Base-by-base conservation (phyloP, 2,329 filamentous ascomycete genomes). In the Exophiala lecanii-corni region DNA sequence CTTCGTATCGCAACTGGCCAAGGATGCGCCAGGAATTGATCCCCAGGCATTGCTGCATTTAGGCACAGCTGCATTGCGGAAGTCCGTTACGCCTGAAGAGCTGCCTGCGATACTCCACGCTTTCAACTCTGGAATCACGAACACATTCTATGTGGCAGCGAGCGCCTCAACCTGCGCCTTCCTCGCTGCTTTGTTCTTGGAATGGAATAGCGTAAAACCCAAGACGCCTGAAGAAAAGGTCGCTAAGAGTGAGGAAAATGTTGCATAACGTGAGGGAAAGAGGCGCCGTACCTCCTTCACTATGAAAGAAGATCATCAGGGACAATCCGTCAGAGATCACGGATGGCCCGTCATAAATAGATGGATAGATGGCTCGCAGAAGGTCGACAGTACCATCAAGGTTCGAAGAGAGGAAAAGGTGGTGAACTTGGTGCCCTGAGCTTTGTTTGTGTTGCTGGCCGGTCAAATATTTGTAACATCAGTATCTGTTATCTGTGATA, bases 271-370 rank as follows among this genome's bases (percentile, higher is more conserved):
- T 28, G 25, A 28, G 25, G n/a, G 25, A 28, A 28, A 28, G 25
- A n/a, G 25, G 25, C 25, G 25, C 7, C 25, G 25, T 28, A 28
- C 25, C 25, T 28, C 25, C n/a, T 28, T 28, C n/a, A 28, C 25
- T 28, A 28, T 28, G n/a, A 28, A 28, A 28, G 25, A 28, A 28
- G 25, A 28, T 28, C 25, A 28, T 28, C 25, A 28, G 25, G 25
- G 25, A 28, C 25, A 28, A 28, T n/a, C n/a, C 25, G n/a, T 28
- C 25, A 28, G n/a, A 28, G 25, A 28, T 28, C 25, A 28, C 9
- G 25, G 7, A 28, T n/a, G 25, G 25, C n/a, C 9, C 25, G 25
- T 28, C n/a, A 28, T 28, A 28, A 28, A 28, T 28, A 28, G 25
- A 28, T 28, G 25, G 25, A 28, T 28, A 28, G 25, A 28, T 28